Conservation (phyloP, 2,329 filamentous ascomycete genomes). For the Parastagonospora avenae region DNA sequence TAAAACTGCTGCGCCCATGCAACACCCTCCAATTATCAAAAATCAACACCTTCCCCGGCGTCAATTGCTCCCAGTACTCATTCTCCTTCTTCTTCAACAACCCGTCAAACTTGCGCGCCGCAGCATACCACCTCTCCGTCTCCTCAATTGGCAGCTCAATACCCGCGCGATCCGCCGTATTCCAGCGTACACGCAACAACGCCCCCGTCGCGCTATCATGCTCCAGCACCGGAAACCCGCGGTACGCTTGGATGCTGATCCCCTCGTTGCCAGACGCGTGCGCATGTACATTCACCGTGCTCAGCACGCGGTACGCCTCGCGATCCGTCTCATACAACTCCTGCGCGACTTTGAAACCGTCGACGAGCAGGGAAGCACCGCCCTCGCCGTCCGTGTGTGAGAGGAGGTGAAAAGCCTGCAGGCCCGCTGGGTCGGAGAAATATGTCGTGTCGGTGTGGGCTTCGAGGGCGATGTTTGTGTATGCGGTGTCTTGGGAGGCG, state of each 20-base stretch:
- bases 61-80: conserved; percentile 80
- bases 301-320: conserved; percentile 63
- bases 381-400: conserved; percentile 74
- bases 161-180: conserved; percentile 83
- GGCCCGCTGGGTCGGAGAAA: conserved; percentile 87
- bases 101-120: conserved; percentile 74
- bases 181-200: conserved; percentile 80
- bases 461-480: conserved; percentile 81
- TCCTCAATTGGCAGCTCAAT: conserved; percentile 61
- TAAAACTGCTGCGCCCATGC: conserved; percentile 83
- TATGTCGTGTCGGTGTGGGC: conserved; percentile 96
- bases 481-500: conserved; percentile 86
- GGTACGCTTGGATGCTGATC: conserved; percentile 76
- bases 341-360: conserved; percentile 77
- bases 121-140: conserved; percentile 74
- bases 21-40: conserved; percentile 97
- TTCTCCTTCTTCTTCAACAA: conserved; percentile 69
- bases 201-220: conserved; percentile 53
- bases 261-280: conserved; percentile 89
- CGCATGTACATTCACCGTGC: conserved; percentile 65
- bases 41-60: conserved; percentile 81
- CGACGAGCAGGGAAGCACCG: conserved; percentile 80
- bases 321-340: conserved; percentile 62
- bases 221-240: conserved; percentile 73
- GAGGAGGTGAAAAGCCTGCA: conserved; percentile 91